These are phyloP conservation scores for Aspergillus fumigatus DNA, from an alignment of 2,329 filamentous ascomycete species.

Conservation along the genomic window DNA sequence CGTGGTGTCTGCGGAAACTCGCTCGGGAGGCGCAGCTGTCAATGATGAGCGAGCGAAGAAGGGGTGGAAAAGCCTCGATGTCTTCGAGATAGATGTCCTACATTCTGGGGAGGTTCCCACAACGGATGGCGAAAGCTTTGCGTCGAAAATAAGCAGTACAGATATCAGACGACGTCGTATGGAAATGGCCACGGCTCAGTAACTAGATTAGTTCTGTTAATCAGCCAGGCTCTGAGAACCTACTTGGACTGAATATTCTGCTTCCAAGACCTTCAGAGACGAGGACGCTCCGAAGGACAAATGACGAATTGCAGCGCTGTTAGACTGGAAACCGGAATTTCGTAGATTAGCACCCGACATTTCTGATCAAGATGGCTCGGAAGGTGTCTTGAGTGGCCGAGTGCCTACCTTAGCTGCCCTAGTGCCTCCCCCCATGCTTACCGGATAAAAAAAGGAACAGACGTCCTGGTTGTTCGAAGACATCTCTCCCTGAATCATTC, in stretches of 20 bases:
- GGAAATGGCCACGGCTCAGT: conserved; percentile 32
- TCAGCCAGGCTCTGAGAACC: conserved; percentile 3
- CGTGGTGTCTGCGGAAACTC: conserved; percentile 83
- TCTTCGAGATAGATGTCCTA: conserved; percentile 87
- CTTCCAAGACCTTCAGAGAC: background rate
- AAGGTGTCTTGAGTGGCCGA: too few relatives aligned
- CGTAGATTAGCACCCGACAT: background rate
- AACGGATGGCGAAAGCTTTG: conserved; percentile 57
- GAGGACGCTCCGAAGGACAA: background rate
- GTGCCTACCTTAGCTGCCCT: background rate
- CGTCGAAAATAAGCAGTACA: conserved; percentile 86
- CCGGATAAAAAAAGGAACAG: background rate
- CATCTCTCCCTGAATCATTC: background rate
- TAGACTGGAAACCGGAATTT: background rate
- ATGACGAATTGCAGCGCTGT: background rate
- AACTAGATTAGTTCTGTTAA: conserved; percentile 4
- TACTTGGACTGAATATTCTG: background rate
- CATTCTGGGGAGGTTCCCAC: conserved; percentile 59
- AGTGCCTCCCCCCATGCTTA: background rate
- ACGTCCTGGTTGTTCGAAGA: background rate
- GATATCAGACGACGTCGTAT: conserved; percentile 61
- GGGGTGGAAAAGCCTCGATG: conserved; percentile 69
- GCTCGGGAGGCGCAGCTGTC: conserved; percentile 75
- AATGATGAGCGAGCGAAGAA: conserved; percentile 75
- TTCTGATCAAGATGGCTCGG: background rate